Evolutionary conservation across 129 eudicot species (phyloP).

Genomic region (Apium graveolens): DNA sequence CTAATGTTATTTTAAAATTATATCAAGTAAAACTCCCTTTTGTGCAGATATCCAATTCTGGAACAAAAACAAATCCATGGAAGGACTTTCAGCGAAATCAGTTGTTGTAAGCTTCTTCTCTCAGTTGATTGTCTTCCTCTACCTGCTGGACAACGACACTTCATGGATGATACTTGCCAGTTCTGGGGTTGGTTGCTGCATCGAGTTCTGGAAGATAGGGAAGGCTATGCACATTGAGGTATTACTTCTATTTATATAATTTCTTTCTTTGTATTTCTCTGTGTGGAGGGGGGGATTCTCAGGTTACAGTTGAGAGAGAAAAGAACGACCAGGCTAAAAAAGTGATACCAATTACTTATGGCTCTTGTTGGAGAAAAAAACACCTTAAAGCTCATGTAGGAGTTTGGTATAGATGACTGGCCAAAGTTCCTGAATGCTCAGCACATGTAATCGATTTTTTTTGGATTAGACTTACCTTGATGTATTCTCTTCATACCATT

Average conservation of each 20-base stretch:
- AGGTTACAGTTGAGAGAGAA: background rate
- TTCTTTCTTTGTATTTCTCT: too few species aligned
- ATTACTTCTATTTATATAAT: background rate
- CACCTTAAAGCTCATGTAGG: too few species aligned
- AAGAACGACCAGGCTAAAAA: background rate
- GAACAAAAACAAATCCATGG: constrained; percentile 98
- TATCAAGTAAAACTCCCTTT: background rate
- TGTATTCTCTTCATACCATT: background rate
- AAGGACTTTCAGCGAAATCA: constrained; percentile 91
- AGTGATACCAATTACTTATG: too few species aligned
- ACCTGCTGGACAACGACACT: constrained; percentile 88
- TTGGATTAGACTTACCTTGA: background rate
- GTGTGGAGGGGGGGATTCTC: too few species aligned
- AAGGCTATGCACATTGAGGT: constrained; percentile 99
- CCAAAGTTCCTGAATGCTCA: too few species aligned
- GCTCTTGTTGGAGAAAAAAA: too few species aligned
- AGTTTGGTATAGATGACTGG: too few species aligned
- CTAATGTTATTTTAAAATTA: background rate
- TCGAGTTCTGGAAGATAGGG: constrained; percentile 99
- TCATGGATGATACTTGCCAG: constrained; percentile 99
- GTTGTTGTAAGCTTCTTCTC: constrained; percentile 75
- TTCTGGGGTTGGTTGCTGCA: constrained; percentile 93
- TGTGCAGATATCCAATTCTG: constrained; percentile 87
- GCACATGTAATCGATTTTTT: too few species aligned
- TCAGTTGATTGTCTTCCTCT: constrained; percentile 88